Evolutionary conservation across 2,329 filamentous ascomycete species (phyloP).

Genomic region (Aspergillus thermomutatus): DNA sequence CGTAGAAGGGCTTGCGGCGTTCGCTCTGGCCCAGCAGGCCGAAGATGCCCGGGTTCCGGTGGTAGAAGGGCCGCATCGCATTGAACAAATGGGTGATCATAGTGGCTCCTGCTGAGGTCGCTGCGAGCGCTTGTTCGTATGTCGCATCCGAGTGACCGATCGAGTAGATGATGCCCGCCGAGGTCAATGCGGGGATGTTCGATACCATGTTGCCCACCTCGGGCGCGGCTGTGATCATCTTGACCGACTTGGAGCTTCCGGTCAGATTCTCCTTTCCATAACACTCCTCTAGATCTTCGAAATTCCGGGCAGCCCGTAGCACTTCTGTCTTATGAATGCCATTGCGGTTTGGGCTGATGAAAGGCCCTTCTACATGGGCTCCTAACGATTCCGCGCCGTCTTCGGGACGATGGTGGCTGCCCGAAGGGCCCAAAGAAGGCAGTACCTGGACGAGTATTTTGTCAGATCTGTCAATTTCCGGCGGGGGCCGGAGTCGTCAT

Average conservation of each 20-base stretch:
- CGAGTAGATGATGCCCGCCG: constrained; percentile 68
- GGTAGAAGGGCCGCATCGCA: constrained; percentile 84
- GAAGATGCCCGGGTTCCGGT: constrained; percentile 88
- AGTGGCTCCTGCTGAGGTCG: constrained; percentile 70
- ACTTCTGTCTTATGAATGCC: constrained; percentile 78
- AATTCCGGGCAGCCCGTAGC: constrained; percentile 60
- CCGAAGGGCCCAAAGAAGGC: constrained; percentile 73
- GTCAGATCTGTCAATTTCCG: not conserved
- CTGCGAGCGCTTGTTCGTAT: constrained; percentile 73
- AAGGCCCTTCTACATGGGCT: constrained; percentile 88
- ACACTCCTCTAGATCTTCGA: constrained; percentile 53
- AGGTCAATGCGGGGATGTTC: constrained; percentile 64
- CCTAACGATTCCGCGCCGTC: constrained; percentile 84
- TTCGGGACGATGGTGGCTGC: constrained; percentile 52
- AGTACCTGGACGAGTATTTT: constrained; percentile 48
- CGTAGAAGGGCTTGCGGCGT: constrained; percentile 66
- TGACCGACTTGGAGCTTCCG: constrained; percentile 47
- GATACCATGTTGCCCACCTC: constrained; percentile 69
- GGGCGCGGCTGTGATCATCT: constrained; percentile 82
- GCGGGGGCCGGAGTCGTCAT: not conserved
- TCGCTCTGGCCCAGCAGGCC: constrained; percentile 72
- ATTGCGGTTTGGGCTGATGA: constrained; percentile 77
- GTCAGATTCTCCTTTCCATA: constrained; percentile 67
- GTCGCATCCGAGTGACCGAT: constrained; percentile 86
- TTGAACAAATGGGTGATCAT: constrained; percentile 97